A percentile compares a stretch with the other conserved stretches of the same genome.
Evolutionary conservation across 305 asterid genomes (phyloP).

Genomic region (Fraxinus platypoda): DNA sequence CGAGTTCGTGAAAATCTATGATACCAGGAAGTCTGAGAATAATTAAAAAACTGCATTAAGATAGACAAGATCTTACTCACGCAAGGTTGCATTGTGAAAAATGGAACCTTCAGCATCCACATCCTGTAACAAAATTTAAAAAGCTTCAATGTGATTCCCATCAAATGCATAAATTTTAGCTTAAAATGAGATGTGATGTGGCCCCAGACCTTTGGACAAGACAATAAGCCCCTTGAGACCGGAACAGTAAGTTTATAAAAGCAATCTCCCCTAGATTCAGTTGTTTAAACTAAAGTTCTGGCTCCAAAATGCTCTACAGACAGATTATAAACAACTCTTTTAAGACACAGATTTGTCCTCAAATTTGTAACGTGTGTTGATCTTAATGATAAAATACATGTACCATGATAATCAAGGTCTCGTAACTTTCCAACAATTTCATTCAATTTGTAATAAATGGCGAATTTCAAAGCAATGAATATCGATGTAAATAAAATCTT

Average conservation of each 20-base stretch:
- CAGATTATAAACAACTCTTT: background rate
- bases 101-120: constrained; percentile 92
- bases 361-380: background rate
- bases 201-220: background rate
- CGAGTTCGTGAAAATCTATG: background rate
- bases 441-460: background rate
- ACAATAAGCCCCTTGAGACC: background rate
- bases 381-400: background rate
- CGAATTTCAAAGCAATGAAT: background rate
- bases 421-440: background rate
- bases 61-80: constrained; percentile 58
- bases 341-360: background rate
- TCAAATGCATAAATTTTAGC: constrained; percentile 16
- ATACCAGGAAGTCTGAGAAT: background rate
- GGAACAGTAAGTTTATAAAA: background rate
- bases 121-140: constrained; percentile 52
- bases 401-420: background rate
- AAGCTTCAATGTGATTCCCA: constrained; percentile 22
- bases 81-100: constrained; percentile 86
- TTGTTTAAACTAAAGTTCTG: background rate
- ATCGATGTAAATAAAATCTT: background rate
- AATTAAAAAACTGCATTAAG: constrained; percentile 9
- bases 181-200: background rate
- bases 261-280: background rate
- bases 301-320: background rate